Percentiles rank a stretch among this genome's conserved stretches.
phyloP scores from a whole-genome alignment of 805 yeast genomes.

The Saccharomycopsis schoenii region DNA sequence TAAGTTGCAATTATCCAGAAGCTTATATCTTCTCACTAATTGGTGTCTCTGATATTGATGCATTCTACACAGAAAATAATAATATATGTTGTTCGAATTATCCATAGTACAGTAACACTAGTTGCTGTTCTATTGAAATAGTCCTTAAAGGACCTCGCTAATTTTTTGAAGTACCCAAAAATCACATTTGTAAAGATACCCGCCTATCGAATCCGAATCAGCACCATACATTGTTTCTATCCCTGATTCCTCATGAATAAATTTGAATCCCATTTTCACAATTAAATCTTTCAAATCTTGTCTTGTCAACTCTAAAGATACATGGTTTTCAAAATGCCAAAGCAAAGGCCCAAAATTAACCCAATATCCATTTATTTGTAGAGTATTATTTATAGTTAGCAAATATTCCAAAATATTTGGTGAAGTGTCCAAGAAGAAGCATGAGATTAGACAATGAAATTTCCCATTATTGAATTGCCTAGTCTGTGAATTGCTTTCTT shows the following conservation, averaged over 20 bases:
- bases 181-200: slow-evolving; percentile 51
- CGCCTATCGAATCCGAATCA: slow-evolving; percentile 41
- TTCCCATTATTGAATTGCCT: slow-evolving; percentile 25
- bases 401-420: slow-evolving; percentile 49
- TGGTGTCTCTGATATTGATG: no score
- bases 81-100: no score
- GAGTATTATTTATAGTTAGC: slow-evolving; percentile 35
- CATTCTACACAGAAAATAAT: no score
- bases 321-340: slow-evolving; percentile 62
- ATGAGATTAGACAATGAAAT: slow-evolving; percentile 42
- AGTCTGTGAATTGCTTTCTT: background rate
- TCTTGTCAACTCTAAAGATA: slow-evolving; percentile 50
- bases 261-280: slow-evolving; percentile 38
- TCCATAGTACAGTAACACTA: no score
- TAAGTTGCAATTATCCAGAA: no score
- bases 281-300: slow-evolving; percentile 45
- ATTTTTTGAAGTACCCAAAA: slow-evolving; percentile 52
- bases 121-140: no score
- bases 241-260: slow-evolving; percentile 34
- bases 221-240: slow-evolving; percentile 44
- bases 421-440: slow-evolving; percentile 59
- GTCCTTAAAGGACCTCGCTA: background rate
- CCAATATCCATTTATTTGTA: slow-evolving; percentile 44
- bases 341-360: slow-evolving; percentile 58
- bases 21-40: no score